These are phyloP conservation scores for Ophiosphaerella narmari DNA, from an alignment of 2,329 filamentous ascomycete species.

Conservation along the genomic window DNA sequence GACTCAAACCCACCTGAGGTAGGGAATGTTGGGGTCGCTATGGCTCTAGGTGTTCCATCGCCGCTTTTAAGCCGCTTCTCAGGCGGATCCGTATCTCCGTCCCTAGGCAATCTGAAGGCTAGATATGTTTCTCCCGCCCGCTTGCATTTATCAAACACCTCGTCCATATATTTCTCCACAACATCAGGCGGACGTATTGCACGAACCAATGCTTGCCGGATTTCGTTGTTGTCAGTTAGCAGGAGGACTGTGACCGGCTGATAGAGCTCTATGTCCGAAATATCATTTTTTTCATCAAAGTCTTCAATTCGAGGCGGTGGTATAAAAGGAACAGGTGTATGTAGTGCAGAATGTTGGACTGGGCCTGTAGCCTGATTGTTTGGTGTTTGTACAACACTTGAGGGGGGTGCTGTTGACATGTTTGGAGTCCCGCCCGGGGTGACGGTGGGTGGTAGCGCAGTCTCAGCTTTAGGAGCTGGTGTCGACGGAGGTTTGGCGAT, in stretches of 20 bases:
- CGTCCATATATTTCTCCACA: constrained; percentile 47
- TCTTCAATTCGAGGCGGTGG: constrained; percentile 42
- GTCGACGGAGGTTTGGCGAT: constrained; percentile 29
- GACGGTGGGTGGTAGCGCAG: background rate
- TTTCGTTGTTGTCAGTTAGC: constrained; percentile 55
- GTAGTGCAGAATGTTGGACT: constrained; percentile 14
- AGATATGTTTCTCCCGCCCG: constrained; percentile 61
- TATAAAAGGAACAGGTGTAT: constrained; percentile 20
- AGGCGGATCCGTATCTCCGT: constrained; percentile 36
- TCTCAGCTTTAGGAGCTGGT: constrained; percentile 27
- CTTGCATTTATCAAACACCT: constrained; percentile 59
- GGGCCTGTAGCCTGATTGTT: constrained; percentile 12
- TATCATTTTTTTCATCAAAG: constrained; percentile 53
- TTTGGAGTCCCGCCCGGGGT: constrained; percentile 9
- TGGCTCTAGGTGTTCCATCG: constrained; percentile 24
- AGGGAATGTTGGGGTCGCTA: constrained; percentile 21
- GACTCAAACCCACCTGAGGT: constrained; percentile 12
- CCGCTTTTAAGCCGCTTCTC: constrained; percentile 22
- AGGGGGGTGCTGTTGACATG: constrained; percentile 7
- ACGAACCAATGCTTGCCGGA: constrained; percentile 60
- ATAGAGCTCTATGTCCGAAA: constrained; percentile 56
- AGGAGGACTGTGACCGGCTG: constrained; percentile 73
- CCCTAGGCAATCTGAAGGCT: constrained; percentile 58
- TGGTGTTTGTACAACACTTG: constrained; percentile 9
- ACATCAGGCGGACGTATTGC: constrained; percentile 56